phyloP scores from a whole-genome alignment of 2,329 filamentous ascomycete genomes.

The Xylaria digitata region DNA sequence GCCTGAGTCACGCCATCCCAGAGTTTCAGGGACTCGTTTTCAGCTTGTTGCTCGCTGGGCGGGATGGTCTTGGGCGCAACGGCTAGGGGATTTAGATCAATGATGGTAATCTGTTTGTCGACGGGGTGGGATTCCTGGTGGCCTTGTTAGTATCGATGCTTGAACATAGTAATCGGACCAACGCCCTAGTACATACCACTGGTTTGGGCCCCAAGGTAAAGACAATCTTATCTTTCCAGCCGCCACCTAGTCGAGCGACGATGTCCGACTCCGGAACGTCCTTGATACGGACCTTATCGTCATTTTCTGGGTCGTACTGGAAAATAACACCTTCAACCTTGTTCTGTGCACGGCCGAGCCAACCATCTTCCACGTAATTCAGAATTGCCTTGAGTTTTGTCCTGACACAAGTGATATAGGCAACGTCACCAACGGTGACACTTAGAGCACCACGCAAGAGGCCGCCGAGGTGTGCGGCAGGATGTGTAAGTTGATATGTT shows the following conservation, averaged over 20 bases:
- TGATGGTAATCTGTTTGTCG: slow-evolving; percentile 77
- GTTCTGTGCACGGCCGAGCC: slow-evolving; percentile 91
- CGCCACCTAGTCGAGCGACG: slow-evolving; percentile 82
- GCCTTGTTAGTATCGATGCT: slow-evolving; percentile 29
- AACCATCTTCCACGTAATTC: slow-evolving; percentile 93
- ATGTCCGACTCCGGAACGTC: slow-evolving; percentile 89
- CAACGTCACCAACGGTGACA: slow-evolving; percentile 89
- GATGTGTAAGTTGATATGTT: slow-evolving; percentile 94
- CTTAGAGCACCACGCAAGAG: slow-evolving; percentile 87
- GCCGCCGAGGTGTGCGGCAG: slow-evolving; percentile 90
- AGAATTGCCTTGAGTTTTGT: slow-evolving; percentile 92
- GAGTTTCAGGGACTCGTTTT: slow-evolving; percentile 88
- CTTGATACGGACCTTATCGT: slow-evolving; percentile 81
- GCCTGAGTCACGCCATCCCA: slow-evolving; percentile 90
- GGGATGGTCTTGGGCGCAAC: slow-evolving; percentile 84
- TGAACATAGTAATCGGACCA: background rate
- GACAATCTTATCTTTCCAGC: slow-evolving; percentile 80
- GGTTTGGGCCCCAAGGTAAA: slow-evolving; percentile 71
- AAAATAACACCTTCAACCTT: slow-evolving; percentile 92
- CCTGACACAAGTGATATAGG: slow-evolving; percentile 88
- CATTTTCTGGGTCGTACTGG: slow-evolving; percentile 87
- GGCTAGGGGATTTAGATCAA: slow-evolving; percentile 86
- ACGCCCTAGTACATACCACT: slow-evolving; percentile 63
- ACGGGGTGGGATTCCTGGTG: slow-evolving; percentile 58
- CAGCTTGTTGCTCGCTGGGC: slow-evolving; percentile 79